Conservation (phyloP, 352 stramenopile genomes). For the Globisporangium barbulae region DNA sequence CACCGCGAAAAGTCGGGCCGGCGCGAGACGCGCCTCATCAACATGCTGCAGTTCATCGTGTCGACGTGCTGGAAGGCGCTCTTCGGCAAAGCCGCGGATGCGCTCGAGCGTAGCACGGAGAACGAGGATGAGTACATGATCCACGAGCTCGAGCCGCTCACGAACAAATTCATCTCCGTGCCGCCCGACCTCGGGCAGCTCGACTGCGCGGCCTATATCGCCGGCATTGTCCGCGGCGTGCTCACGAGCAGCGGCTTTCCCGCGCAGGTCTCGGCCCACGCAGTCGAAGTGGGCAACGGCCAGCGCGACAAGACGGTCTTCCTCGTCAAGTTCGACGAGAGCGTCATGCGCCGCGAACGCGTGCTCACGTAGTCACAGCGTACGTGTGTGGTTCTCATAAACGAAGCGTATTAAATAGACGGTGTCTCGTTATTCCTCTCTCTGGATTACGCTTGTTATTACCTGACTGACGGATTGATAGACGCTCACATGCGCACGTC, state of each 20-base stretch:
- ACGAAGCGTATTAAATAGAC: slow-evolving; percentile 26
- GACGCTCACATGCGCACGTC: slow-evolving; percentile 43
- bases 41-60: slow-evolving; percentile 93
- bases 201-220: slow-evolving; percentile 96
- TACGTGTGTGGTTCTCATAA: not conserved
- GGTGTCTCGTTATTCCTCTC: slow-evolving; percentile 1
- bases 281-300: slow-evolving; percentile 55
- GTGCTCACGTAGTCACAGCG: slow-evolving; percentile 40
- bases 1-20: slow-evolving; percentile 80
- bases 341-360: slow-evolving; percentile 74
- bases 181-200: slow-evolving; percentile 94
- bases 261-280: slow-evolving; percentile 72
- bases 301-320: slow-evolving; percentile 83
- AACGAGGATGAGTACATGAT: slow-evolving; percentile 99
- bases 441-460: not conserved
- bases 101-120: slow-evolving; percentile 95
- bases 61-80: slow-evolving; percentile 94
- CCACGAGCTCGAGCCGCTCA: slow-evolving; percentile 91
- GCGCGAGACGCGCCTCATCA: slow-evolving; percentile 81
- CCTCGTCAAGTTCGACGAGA: slow-evolving; percentile 84
- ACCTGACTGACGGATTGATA: not conserved
- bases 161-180: slow-evolving; percentile 96
- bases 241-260: slow-evolving; percentile 82
- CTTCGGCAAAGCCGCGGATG: slow-evolving; percentile 96
- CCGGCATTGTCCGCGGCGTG: slow-evolving; percentile 91